Evolutionary conservation across 2,329 filamentous ascomycete genomes (phyloP), one percentile per base, ranked within the genome.

Genomic region (Xylaria hypoxylon): DNA sequence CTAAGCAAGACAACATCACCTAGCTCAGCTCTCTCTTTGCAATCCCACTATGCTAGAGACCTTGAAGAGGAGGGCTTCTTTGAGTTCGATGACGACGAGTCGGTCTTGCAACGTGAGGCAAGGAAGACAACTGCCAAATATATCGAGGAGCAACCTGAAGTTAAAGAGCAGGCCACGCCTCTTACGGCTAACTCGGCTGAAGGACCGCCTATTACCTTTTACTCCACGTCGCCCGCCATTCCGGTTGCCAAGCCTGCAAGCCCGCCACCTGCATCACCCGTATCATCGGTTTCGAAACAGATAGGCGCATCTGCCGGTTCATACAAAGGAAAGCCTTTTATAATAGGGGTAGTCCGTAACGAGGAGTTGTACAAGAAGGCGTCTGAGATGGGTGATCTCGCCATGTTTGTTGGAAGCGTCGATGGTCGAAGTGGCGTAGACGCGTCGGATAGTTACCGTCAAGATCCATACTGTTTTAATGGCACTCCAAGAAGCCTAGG

Each of bases 261-360:
- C 68, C 42, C 76, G 68, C 28, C 76, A 73, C 71, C 78, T 55
- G 75, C 76, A n/a, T 74, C 78, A 11, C 74, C 79, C 2, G 71
- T 71, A 4, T 71, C 79, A 53, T 79, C 77, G 24, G 13, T 44
- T 17, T 57, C 64, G 2, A 65, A 60, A 47, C 55, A 59, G n/a
- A 33, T 55, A 2, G 57, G 62, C 31, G 80, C 80, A 19, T 84
- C 83, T 6, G 74, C 85, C 15, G 85, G 85, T 2, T 87, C 85
- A n/a, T 87, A 86, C 70, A 85, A 82, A 71, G 85, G 85, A 48
- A 80, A 80, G 22, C 80, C 85, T 15, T 82, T 88, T 53, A 79
- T 81, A 40, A 85, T 87, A 78, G 81, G 83, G 2, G 79, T 87
- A 15, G 81, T 88, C 51, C 81, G 80, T 53, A 80, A 84, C 55